Conservation (phyloP, 2,329 filamentous ascomycete species). For the Pezicula carpinea region DNA sequence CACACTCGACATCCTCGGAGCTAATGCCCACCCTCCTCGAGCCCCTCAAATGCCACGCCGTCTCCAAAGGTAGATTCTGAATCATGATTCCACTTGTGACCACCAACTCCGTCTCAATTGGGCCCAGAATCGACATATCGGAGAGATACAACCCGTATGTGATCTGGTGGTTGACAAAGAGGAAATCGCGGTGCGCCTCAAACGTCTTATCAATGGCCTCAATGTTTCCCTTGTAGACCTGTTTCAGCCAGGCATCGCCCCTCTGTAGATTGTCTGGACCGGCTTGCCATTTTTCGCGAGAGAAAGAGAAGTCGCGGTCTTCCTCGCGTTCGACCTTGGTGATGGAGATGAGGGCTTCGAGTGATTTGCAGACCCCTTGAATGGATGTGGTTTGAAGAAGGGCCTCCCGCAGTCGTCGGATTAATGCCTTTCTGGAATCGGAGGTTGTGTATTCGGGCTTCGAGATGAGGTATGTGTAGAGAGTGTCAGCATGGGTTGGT, state of each 20-base stretch:
- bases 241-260: conserved; percentile 50
- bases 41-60: conserved; percentile 51
- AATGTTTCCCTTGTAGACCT: conserved; percentile 34
- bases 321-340: conserved; percentile 32
- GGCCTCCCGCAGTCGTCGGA: conserved; percentile 50
- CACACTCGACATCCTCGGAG: conserved; percentile 34
- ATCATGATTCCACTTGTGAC: conserved; percentile 52
- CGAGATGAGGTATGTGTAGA: conserved; percentile 51
- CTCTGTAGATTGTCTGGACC: conserved; percentile 49
- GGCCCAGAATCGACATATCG: conserved; percentile 49
- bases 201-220: conserved; percentile 33
- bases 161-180: conserved; percentile 49
- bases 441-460: conserved; percentile 41
- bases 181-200: conserved; percentile 41
- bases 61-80: conserved; percentile 48
- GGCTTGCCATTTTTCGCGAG: conserved; percentile 52
- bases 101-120: conserved; percentile 50
- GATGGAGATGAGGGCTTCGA: conserved; percentile 37
- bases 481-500: conserved; percentile 44
- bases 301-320: conserved; percentile 46
- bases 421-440: conserved; percentile 39
- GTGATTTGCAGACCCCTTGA: conserved; percentile 57
- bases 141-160: conserved; percentile 55
- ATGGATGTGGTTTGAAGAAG: conserved; percentile 54
- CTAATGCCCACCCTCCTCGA: conserved; percentile 42